Conservation (phyloP, 345 rosid genomes). For the Sonneratia alba region DNA sequence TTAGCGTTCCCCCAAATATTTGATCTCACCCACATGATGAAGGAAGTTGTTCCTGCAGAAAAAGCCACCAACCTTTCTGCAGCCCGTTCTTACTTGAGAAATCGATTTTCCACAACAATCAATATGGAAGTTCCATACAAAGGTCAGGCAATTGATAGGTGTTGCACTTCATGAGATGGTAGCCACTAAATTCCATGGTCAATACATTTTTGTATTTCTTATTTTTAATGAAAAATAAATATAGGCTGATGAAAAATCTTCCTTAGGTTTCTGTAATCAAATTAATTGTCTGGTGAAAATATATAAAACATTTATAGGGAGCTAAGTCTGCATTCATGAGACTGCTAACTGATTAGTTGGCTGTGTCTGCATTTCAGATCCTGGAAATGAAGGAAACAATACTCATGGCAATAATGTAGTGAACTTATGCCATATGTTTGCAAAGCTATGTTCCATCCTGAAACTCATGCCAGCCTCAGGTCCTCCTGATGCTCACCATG, state of each 20-base stretch:
- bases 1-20: conserved; percentile 51
- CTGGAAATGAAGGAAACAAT: conserved; percentile 23
- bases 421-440: conserved; percentile 61
- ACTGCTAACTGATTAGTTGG: not conserved
- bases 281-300: not conserved
- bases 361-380: conserved; percentile 20
- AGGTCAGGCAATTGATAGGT: conserved; percentile 37
- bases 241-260: not conserved
- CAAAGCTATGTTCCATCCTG: conserved; percentile 47
- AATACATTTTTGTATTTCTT: not conserved
- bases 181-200: not conserved
- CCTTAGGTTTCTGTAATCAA: not conserved
- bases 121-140: conserved; percentile 52
- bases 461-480: conserved; percentile 24
- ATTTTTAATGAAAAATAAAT: not conserved
- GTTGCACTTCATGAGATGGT: not conserved
- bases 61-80: conserved; percentile 38
- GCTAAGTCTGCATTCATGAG: not conserved
- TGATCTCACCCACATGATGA: conserved; percentile 65
- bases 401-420: conserved; percentile 57
- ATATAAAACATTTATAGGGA: not conserved
- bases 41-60: conserved; percentile 40
- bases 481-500: conserved; percentile 19
- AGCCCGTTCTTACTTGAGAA: conserved; percentile 45
- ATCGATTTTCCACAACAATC: conserved; percentile 44